Conservation (phyloP, 441 rosid genomes). For the Euphorbia celastroides region DNA sequence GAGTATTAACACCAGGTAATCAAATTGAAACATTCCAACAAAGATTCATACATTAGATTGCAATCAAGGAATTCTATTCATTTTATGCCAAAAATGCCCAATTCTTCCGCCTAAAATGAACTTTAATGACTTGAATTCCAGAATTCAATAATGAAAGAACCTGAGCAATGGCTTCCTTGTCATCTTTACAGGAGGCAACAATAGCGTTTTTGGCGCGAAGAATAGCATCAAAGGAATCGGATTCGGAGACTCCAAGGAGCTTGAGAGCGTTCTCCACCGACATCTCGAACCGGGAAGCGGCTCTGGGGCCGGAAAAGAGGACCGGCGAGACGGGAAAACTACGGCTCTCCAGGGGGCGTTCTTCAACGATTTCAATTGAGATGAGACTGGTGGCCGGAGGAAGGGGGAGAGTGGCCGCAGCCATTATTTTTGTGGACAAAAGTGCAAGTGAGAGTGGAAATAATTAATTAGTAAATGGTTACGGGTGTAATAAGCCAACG, state of each 20-base stretch:
- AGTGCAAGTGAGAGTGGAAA: background rate
- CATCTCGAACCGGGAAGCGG: conserved; percentile 86
- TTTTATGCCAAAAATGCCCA: too few species aligned
- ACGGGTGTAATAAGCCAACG: too few species aligned
- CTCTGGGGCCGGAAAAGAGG: conserved; percentile 31
- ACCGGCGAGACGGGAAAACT: conserved; percentile 28
- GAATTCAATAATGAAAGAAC: conserved; percentile 25
- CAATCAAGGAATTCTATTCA: too few species aligned
- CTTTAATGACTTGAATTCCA: background rate
- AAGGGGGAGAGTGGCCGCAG: conserved; percentile 55
- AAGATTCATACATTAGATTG: too few species aligned
- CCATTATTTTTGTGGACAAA: conserved; percentile 32
- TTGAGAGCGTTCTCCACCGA: conserved; percentile 84
- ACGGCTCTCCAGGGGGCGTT: conserved; percentile 40
- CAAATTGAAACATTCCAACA: conserved; percentile 6
- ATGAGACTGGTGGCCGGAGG: conserved; percentile 23
- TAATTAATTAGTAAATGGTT: background rate
- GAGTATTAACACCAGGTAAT: background rate
- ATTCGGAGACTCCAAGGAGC: conserved; percentile 90
- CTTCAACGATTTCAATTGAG: conserved; percentile 26
- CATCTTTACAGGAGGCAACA: conserved; percentile 66
- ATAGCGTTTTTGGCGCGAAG: conserved; percentile 89
- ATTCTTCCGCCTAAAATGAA: background rate
- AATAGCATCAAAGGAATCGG: conserved; percentile 86
- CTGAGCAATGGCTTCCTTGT: conserved; percentile 76